Evolutionary conservation across 2,329 filamentous ascomycete genomes (phyloP).

Genomic region (Botryosphaeria dothidea): DNA sequence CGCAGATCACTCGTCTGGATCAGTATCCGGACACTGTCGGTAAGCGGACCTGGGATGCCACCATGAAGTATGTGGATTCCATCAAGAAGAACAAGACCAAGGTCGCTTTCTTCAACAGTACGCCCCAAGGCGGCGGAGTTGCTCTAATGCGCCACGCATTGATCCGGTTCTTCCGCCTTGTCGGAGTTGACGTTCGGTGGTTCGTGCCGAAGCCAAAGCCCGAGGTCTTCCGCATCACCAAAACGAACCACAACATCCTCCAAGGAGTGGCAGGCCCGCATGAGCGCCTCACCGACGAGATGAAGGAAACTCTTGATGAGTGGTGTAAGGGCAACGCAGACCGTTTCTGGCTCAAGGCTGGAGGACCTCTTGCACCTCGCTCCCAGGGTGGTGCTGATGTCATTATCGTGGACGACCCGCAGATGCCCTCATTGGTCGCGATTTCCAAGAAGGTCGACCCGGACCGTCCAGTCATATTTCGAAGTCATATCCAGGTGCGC

Average conservation of each 20-base stretch:
- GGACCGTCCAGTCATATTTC: conserved; percentile 74
- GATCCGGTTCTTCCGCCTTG: conserved; percentile 66
- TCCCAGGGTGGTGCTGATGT: conserved; percentile 74
- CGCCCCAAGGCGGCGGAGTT: conserved; percentile 80
- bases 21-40: conserved; percentile 65
- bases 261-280: conserved; percentile 71
- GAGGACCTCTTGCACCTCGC: conserved; percentile 65
- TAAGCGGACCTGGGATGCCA: conserved; percentile 64
- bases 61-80: conserved; percentile 62
- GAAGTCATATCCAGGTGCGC: conserved; percentile 81
- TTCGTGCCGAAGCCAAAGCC: conserved; percentile 77
- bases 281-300: conserved; percentile 63
- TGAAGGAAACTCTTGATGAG: conserved; percentile 63
- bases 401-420: conserved; percentile 78
- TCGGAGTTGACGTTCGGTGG: conserved; percentile 73
- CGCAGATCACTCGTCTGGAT: conserved; percentile 58
- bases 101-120: conserved; percentile 78
- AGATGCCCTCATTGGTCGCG: conserved; percentile 78
- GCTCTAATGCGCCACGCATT: conserved; percentile 80
- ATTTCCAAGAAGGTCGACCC: conserved; percentile 72
- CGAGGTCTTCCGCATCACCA: conserved; percentile 79
- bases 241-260: conserved; percentile 86
- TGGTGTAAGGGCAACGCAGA: conserved; percentile 76
- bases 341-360: conserved; percentile 70
- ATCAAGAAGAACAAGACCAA: conserved; percentile 66